Base-by-base conservation (phyloP, 495 filamentous ascomycete species). In the Gamarada debralockiae region DNA sequence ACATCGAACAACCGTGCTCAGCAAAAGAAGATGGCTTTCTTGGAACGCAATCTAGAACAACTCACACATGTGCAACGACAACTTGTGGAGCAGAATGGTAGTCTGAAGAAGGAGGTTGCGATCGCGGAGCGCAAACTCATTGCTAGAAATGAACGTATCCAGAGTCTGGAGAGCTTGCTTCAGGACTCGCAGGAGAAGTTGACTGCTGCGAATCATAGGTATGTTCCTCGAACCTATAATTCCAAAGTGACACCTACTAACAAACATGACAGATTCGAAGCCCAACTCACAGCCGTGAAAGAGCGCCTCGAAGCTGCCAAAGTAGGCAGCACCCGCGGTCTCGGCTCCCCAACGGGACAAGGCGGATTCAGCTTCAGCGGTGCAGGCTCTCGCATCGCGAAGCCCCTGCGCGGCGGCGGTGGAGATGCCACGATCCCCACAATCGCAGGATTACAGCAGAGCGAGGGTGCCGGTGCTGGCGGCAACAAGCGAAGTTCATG, bases 1-100 rank as follows among this genome's bases (percentile, higher is more conserved):
- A 88, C 88, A 17, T 95, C 89, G 49, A 97, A 97, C 76, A 97
- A 95, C 75, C 87, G 92, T 33, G 90, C 92, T 20, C 93, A 98
- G 71, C 93, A 97, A 70, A 98, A 98, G 84, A 98, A 97, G 80
- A 97, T 98, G 89, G 93, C 92, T 6, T 98, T 98, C 82, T 73
- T 98, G 38, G 95, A 98, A 72, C 86, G 93, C 64, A 98, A 98
- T 68, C 81, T 98, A 14, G 93, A 98, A 71, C 95, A 97, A 70
- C 77, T 98, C 36, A 98, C 95, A 0, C 87, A 93, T 62, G 95
- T 98, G 49, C 93, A 98, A 68, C 82, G 93, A 20, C 95, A 98
- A 74, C 81, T 98, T 7, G 93, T 98, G 22, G 93, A 98, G 70
- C 93, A 98, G 70, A 98, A 98, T 69, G 85, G 86, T 59, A 85